phyloP scores from a whole-genome alignment of 2,329 filamentous ascomycete genomes.

The Colletotrichum sp. region DNA sequence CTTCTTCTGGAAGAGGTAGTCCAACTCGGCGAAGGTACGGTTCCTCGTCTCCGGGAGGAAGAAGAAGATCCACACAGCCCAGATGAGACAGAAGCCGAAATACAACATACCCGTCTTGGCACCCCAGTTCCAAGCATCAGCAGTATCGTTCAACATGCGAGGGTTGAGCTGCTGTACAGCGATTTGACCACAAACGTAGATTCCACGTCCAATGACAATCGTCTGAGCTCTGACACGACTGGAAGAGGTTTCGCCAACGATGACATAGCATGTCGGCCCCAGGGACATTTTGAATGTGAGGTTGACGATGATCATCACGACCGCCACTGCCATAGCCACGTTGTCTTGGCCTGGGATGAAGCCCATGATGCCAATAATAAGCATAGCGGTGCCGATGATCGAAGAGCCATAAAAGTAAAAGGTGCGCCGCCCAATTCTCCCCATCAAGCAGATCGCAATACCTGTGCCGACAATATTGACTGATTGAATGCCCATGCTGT shows the following conservation, averaged over 20 bases:
- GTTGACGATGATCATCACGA: slow-evolving; percentile 42
- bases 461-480: slow-evolving; percentile 46
- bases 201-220: slow-evolving; percentile 45
- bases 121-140: slow-evolving; percentile 36
- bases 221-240: slow-evolving; percentile 50
- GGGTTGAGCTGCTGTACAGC: slow-evolving; percentile 41
- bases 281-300: slow-evolving; percentile 48
- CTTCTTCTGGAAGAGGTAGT: slow-evolving; percentile 48
- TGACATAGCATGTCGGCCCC: slow-evolving; percentile 47
- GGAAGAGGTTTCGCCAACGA: slow-evolving; percentile 50
- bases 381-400: slow-evolving; percentile 39
- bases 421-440: slow-evolving; percentile 40
- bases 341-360: slow-evolving; percentile 28
- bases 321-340: slow-evolving; percentile 37
- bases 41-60: slow-evolving; percentile 50
- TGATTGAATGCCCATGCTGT: slow-evolving; percentile 53
- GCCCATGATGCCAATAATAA: slow-evolving; percentile 45
- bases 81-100: slow-evolving; percentile 42
- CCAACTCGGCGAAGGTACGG: slow-evolving; percentile 51
- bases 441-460: slow-evolving; percentile 43
- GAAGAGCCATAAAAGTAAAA: slow-evolving; percentile 45
- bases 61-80: slow-evolving; percentile 47
- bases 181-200: slow-evolving; percentile 47
- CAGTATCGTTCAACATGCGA: slow-evolving; percentile 35
- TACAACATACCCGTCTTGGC: slow-evolving; percentile 43